Evolutionary conservation across 345 rosid genomes (phyloP).

Genomic region (Mangifera indica): DNA sequence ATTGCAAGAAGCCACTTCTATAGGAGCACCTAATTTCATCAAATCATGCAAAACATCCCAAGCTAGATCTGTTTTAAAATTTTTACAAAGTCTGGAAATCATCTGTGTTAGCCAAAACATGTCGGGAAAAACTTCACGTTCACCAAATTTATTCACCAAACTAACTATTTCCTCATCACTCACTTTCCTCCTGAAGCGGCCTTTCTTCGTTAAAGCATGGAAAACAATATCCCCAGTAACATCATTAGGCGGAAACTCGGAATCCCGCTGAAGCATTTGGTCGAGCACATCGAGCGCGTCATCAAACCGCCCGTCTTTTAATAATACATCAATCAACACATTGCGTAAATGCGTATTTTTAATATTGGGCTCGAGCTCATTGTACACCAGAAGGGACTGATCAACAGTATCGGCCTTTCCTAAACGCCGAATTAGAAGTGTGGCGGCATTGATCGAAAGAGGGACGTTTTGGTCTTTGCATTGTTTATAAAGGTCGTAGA

Average conservation of each 20-base stretch:
- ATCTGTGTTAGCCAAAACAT: constrained; percentile 41
- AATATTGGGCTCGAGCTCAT: constrained; percentile 31
- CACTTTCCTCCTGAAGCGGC: constrained; percentile 24
- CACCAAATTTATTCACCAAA: constrained; percentile 46
- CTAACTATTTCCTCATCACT: constrained; percentile 38
- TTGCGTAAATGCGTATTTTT: constrained; percentile 50
- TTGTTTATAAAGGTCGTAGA: constrained; percentile 42
- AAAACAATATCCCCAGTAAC: constrained; percentile 49
- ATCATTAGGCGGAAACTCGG: constrained; percentile 42
- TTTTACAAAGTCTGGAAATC: constrained; percentile 47
- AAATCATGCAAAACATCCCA: constrained; percentile 47
- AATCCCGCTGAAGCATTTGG: constrained; percentile 61
- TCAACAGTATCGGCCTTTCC: constrained; percentile 49
- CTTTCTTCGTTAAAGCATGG: constrained; percentile 31
- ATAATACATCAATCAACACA: constrained; percentile 31
- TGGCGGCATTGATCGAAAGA: constrained; percentile 40
- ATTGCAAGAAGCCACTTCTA: constrained; percentile 58
- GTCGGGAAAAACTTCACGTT: constrained; percentile 49
- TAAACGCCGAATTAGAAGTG: constrained; percentile 48
- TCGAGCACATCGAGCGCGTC: constrained; percentile 77
- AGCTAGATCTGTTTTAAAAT: constrained; percentile 36
- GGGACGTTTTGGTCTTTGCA: constrained; percentile 52
- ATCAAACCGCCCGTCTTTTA: constrained; percentile 37
- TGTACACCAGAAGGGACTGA: constrained; percentile 41
- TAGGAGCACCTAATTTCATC: constrained; percentile 43